phyloP scores from a whole-genome alignment of 306 rosid species.

The Malus sylvestris region DNA sequence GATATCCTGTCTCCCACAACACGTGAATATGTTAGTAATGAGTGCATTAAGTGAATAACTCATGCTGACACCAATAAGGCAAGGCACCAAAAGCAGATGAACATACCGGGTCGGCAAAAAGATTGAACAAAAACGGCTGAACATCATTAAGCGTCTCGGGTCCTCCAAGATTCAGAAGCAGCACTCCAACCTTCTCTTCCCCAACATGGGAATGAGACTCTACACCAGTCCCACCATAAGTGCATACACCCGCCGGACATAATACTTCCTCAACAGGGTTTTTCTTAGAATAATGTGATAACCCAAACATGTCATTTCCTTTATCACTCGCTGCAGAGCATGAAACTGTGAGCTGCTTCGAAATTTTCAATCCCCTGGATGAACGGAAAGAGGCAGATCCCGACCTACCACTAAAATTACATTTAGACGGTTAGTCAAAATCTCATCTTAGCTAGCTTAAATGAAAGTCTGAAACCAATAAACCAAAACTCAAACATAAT shows the following conservation, averaged over 20 bases:
- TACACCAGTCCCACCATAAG: constrained; percentile 33
- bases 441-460: not conserved
- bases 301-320: constrained; percentile 22
- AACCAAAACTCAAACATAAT: not conserved
- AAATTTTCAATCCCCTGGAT: not conserved
- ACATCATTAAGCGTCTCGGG: constrained; percentile 93
- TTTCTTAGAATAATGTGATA: constrained; percentile 27
- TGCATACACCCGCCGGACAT: constrained; percentile 37
- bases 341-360: constrained; percentile 31
- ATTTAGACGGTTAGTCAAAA: not conserved
- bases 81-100: not conserved
- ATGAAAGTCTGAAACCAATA: not conserved
- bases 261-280: constrained; percentile 25
- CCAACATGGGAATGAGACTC: constrained; percentile 36
- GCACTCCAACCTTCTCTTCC: constrained; percentile 88
- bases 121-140: constrained; percentile 89
- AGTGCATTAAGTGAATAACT: not conserved
- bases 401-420: constrained; percentile 31
- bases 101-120: constrained; percentile 93
- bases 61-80: not conserved
- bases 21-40: constrained; percentile 13
- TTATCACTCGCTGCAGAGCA: constrained; percentile 22
- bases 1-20: constrained; percentile 55
- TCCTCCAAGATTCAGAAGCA: constrained; percentile 95
- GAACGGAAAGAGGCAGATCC: constrained; percentile 23